Conservation (phyloP, 129 eudicot species). For the Erigeron canadensis region DNA sequence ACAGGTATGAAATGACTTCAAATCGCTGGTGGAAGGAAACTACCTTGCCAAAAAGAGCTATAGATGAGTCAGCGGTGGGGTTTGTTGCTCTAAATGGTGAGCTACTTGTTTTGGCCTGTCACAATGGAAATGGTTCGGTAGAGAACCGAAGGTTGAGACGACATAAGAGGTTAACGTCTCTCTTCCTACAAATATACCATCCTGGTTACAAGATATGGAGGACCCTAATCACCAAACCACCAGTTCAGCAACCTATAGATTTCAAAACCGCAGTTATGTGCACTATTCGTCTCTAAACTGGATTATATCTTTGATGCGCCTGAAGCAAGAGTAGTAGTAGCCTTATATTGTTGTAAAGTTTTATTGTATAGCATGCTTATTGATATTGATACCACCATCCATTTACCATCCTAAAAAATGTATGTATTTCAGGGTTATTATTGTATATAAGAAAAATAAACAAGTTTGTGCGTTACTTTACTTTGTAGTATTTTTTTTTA, state of each 20-base stretch:
- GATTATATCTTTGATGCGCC: constrained; percentile 5
- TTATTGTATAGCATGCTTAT: constrained; percentile 32
- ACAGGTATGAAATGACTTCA: constrained; percentile 72
- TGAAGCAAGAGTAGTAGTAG: constrained; percentile 1
- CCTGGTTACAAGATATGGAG: constrained; percentile 73
- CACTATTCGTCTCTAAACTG: constrained; percentile 60
- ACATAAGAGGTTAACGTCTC: constrained; percentile 52
- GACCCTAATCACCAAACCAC: constrained; percentile 66
- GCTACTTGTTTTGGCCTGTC: constrained; percentile 55
- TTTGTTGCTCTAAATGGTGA: constrained; percentile 68
- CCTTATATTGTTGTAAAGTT: background rate
- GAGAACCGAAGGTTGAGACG: constrained; percentile 58
- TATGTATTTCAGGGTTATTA: background rate
- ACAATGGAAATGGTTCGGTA: constrained; percentile 44
- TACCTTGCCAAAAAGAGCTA: constrained; percentile 59
- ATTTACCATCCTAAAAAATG: constrained; percentile 13
- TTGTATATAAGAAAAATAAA: constrained; percentile 30
- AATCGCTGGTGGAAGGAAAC: constrained; percentile 84
- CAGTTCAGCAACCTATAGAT: constrained; percentile 58
- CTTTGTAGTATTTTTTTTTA: background rate
- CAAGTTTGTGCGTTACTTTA: constrained; percentile 10
- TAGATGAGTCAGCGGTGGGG: constrained; percentile 60
- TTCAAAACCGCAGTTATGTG: constrained; percentile 82
- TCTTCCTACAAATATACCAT: constrained; percentile 66
- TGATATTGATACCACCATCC: background rate